These are phyloP conservation scores for Nigrospora osmanthi DNA, from an alignment of 2,329 filamentous ascomycete genomes.

Conservation along the genomic window DNA sequence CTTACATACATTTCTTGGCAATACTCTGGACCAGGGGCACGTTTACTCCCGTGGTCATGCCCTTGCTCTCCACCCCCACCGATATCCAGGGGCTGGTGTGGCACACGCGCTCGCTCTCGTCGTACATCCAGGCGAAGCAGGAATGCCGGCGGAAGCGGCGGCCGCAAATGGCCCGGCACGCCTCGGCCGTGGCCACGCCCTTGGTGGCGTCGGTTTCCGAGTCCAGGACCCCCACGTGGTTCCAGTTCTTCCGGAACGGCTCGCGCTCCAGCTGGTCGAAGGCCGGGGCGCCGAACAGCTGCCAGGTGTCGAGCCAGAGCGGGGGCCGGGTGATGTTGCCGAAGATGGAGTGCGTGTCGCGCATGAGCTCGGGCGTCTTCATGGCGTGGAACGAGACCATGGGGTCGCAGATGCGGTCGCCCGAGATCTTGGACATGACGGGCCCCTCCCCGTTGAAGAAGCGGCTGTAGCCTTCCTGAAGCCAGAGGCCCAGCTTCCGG, in stretches of 20 bases:
- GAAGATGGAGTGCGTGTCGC: neutral
- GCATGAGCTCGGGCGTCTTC: neutral
- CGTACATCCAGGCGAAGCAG: neutral
- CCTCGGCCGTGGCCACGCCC: neutral
- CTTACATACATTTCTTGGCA: neutral
- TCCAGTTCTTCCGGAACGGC: neutral
- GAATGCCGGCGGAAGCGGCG: neutral
- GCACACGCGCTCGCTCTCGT: neutral
- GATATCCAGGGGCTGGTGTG: constrained; percentile 1
- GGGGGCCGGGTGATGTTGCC: neutral
- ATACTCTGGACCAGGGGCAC: neutral
- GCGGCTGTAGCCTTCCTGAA: neutral
- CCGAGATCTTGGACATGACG: neutral
- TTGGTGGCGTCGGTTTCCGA: neutral
- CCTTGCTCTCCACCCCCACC: neutral
- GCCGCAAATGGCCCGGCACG: neutral
- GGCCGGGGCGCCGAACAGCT: neutral
- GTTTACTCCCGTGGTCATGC: neutral
- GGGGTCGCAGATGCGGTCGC: neutral
- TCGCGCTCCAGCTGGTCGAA: neutral
- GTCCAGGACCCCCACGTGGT: neutral
- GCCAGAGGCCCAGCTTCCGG: neutral
- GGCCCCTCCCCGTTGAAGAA: constrained; percentile 1
- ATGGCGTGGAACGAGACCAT: neutral
- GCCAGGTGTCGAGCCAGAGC: constrained; percentile 1